Percentiles rank a stretch among this genome's conserved stretches.
Evolutionary conservation across 169 alveolate genomes (phyloP).

Genomic region (Cryptosporidium sp.): DNA sequence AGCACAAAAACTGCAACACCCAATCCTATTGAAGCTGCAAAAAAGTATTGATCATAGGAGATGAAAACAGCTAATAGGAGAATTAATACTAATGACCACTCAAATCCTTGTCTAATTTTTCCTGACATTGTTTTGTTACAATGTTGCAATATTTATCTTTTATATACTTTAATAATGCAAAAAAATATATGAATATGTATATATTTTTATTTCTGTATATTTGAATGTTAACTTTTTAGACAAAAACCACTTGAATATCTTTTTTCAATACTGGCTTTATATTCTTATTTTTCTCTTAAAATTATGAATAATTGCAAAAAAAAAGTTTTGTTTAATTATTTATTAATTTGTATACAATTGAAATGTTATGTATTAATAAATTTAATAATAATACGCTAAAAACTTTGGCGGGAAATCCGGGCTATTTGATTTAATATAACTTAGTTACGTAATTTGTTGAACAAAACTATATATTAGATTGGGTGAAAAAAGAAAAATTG

Average conservation of each 20-base stretch:
- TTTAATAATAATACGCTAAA: too few relatives aligned
- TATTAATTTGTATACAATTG: too few relatives aligned
- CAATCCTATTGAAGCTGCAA: constrained; percentile 38
- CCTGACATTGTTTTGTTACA: constrained; percentile 17
- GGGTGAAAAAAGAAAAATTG: background rate
- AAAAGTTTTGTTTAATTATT: too few relatives aligned
- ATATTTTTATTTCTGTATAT: background rate
- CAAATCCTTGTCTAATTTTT: constrained; percentile 68
- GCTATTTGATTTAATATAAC: background rate
- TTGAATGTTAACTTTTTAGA: too few relatives aligned
- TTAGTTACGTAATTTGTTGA: background rate
- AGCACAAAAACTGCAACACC: constrained; percentile 36
- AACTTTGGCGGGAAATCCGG: background rate
- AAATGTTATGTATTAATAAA: too few relatives aligned
- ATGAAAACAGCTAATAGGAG: constrained; percentile 41
- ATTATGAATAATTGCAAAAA: too few relatives aligned
- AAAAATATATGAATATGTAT: background rate
- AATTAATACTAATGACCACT: constrained; percentile 37
- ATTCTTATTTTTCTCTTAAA: too few relatives aligned
- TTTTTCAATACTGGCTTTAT: background rate
- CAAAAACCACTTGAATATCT: background rate
- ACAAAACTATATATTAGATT: too few relatives aligned
- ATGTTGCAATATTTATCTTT: background rate
- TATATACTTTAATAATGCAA: background rate
- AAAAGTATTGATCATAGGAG: constrained; percentile 47